phyloP scores from a whole-genome alignment of 2,329 filamentous ascomycete genomes.

The Diaporthe vaccinii region DNA sequence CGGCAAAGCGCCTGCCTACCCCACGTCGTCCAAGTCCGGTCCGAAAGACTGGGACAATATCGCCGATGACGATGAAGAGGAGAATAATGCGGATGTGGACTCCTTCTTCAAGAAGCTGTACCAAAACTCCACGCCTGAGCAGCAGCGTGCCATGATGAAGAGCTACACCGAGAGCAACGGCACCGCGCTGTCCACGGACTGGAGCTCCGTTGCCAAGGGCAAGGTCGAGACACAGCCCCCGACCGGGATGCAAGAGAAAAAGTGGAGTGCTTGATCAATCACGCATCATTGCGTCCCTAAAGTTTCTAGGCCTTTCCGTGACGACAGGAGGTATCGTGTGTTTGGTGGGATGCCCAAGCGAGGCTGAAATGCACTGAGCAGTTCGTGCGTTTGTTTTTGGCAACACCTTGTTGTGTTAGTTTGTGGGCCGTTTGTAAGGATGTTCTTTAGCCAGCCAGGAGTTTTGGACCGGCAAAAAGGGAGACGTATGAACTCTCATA shows the following conservation, averaged over 20 bases:
- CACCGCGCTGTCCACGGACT: slow-evolving; percentile 92
- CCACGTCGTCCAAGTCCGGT: slow-evolving; percentile 86
- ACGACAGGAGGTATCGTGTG: accelerated
- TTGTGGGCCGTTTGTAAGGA: background rate
- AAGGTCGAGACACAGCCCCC: slow-evolving; percentile 81
- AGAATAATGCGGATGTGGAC: slow-evolving; percentile 76
- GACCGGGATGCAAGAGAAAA: slow-evolving; percentile 82
- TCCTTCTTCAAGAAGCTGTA: slow-evolving; percentile 93
- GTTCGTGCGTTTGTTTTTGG: background rate
- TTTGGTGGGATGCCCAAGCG: background rate
- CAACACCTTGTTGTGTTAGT: background rate
- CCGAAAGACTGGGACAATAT: slow-evolving; percentile 95
- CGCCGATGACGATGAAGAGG: slow-evolving; percentile 66
- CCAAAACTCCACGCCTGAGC: slow-evolving; percentile 80
- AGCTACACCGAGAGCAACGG: slow-evolving; percentile 95
- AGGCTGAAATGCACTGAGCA: background rate
- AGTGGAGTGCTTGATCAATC: slow-evolving; percentile 62
- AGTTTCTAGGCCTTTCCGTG: background rate
- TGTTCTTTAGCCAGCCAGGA: slow-evolving; percentile 24
- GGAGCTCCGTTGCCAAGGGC: slow-evolving; percentile 81
- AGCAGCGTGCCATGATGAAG: slow-evolving; percentile 96
- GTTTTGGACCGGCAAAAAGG: slow-evolving; percentile 20
- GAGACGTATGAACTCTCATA: background rate
- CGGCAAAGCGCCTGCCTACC: slow-evolving; percentile 72
- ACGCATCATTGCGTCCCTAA: slow-evolving; percentile 34